These are phyloP conservation scores for Trichoderma koningii DNA, from an alignment of 2,329 filamentous ascomycete genomes.

Conservation along the genomic window DNA sequence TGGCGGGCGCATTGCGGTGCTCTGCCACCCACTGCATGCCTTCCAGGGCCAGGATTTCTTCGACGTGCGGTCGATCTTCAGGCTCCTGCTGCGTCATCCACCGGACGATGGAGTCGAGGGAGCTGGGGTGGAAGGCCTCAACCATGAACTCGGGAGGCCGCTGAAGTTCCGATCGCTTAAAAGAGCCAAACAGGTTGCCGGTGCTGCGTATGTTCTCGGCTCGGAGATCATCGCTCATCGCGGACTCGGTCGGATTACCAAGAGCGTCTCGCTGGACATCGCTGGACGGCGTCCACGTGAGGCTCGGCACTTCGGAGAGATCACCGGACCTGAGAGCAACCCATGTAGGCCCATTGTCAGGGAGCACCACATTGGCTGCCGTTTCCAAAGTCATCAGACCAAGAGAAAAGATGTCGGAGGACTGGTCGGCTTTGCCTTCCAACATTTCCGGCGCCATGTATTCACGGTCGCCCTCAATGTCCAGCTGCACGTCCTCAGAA, in stretches of 20 bases:
- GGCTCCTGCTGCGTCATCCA: conserved; percentile 86
- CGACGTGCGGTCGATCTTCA: conserved; percentile 68
- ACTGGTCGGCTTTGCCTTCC: conserved; percentile 81
- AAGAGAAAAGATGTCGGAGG: conserved; percentile 90
- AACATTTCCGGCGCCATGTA: conserved; percentile 96
- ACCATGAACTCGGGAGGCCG: conserved; percentile 86
- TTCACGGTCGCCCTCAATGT: conserved; percentile 91
- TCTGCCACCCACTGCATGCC: conserved; percentile 79
- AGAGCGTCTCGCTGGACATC: conserved; percentile 73
- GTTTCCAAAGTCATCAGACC: conserved; percentile 94
- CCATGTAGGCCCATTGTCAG: conserved; percentile 91
- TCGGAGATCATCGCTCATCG: conserved; percentile 41
- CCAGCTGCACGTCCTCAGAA: conserved; percentile 74
- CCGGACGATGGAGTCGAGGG: conserved; percentile 79
- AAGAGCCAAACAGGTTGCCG: conserved; percentile 47
- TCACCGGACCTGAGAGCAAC: conserved; percentile 86
- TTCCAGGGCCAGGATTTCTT: conserved; percentile 70
- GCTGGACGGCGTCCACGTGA: conserved; percentile 77
- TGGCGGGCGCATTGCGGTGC: conserved; percentile 83
- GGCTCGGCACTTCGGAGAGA: conserved; percentile 81
- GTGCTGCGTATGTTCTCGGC: conserved; percentile 39
- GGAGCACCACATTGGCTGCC: conserved; percentile 88
- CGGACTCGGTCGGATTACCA: conserved; percentile 47
- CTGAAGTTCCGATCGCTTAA: conserved; percentile 53
- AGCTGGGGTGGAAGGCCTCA: conserved; percentile 69